Conservation (phyloP, 2,329 filamentous ascomycete genomes). For the Penicillium sp. region DNA sequence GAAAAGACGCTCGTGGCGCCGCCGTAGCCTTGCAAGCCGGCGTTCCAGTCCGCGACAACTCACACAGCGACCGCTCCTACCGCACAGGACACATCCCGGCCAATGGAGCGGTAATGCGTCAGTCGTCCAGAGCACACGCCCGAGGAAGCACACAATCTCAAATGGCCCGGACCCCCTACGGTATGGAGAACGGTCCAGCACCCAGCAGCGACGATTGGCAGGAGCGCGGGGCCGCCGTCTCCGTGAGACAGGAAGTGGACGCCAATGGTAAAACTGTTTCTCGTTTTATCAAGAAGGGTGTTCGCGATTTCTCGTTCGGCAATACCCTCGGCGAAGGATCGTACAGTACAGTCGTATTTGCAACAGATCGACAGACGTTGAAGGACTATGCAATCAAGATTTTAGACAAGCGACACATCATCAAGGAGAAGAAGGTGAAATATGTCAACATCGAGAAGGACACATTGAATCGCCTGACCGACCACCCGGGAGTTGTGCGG, state of each 20-base stretch:
- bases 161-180: slow-evolving; percentile 50
- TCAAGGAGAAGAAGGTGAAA: slow-evolving; percentile 99
- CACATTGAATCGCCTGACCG: slow-evolving; percentile 90
- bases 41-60: slow-evolving; percentile 67
- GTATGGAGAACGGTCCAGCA: slow-evolving; percentile 57
- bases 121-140: slow-evolving; percentile 71
- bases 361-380: slow-evolving; percentile 87
- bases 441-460: slow-evolving; percentile 99
- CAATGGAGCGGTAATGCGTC: slow-evolving; percentile 69
- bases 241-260: slow-evolving; percentile 79
- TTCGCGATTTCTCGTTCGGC: slow-evolving; percentile 94
- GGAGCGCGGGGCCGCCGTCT: slow-evolving; percentile 86
- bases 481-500: slow-evolving; percentile 93
- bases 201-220: slow-evolving; percentile 90
- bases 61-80: slow-evolving; percentile 68
- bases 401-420: slow-evolving; percentile 96
- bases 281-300: slow-evolving; percentile 90
- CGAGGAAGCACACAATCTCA: slow-evolving; percentile 41
- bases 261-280: slow-evolving; percentile 78
- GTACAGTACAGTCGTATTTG: slow-evolving; percentile 92
- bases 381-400: slow-evolving; percentile 99
- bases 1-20: slow-evolving; percentile 64
- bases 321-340: slow-evolving; percentile 90
- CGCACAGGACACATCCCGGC: slow-evolving; percentile 58
- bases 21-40: slow-evolving; percentile 59